Evolutionary conservation across 2,329 filamentous ascomycete species (phyloP).

Genomic region (Monascus ruber): DNA sequence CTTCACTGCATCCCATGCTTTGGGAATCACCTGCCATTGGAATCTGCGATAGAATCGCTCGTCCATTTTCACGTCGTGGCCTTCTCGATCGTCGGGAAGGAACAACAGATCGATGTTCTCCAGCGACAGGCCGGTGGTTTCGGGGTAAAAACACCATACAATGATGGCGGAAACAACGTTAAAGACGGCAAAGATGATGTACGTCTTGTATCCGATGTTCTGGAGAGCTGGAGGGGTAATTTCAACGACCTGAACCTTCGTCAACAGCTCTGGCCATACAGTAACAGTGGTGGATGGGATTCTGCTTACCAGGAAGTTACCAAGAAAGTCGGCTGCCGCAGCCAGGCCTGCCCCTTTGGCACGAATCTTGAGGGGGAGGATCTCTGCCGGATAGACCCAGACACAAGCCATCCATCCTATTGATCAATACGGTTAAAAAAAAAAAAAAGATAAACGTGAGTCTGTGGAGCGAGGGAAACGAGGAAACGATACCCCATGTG

Average conservation of each 20-base stretch:
- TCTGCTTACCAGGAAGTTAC: slow-evolving; percentile 11
- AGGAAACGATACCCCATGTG: slow-evolving; percentile 7
- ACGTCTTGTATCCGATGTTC: slow-evolving; percentile 32
- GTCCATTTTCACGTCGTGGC: no score
- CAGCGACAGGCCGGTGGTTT: slow-evolving; percentile 26
- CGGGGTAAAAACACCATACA: slow-evolving; percentile 23
- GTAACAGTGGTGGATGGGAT: not conserved
- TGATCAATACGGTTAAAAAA: not conserved
- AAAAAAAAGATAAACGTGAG: not conserved
- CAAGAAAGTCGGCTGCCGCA: slow-evolving; percentile 20
- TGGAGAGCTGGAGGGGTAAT: slow-evolving; percentile 49
- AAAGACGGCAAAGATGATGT: slow-evolving; percentile 50
- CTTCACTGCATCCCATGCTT: no score
- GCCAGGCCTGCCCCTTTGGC: slow-evolving; percentile 20
- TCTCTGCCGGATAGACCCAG: slow-evolving; percentile 13
- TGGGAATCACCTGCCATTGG: no score
- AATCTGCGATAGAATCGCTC: no score
- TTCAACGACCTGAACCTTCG: slow-evolving; percentile 41
- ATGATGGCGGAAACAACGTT: slow-evolving; percentile 30
- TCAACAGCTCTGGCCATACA: not conserved
- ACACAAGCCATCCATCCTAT: slow-evolving; percentile 11
- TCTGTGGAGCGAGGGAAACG: not conserved
- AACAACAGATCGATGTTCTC: slow-evolving; percentile 33
- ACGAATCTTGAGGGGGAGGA: slow-evolving; percentile 11
- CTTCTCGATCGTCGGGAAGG: not conserved